Evolutionary conservation across 352 stramenopile genomes (phyloP).

Genomic region (Phytopythium vexans): DNA sequence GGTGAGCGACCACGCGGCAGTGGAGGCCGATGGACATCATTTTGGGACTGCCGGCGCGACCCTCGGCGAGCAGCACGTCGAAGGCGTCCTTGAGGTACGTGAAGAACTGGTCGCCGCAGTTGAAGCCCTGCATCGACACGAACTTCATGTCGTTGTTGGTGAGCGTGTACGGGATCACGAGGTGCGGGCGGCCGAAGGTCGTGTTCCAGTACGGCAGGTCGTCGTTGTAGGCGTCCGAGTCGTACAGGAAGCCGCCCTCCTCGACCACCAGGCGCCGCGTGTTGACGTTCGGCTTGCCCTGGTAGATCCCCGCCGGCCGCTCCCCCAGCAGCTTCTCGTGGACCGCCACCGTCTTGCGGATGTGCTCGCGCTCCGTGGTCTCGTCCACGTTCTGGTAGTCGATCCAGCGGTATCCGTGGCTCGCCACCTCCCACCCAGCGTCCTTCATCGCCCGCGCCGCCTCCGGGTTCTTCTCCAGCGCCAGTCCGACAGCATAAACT

Average conservation of each 20-base stretch:
- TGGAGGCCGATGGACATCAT: conserved; percentile 97
- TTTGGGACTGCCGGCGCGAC: conserved; percentile 80
- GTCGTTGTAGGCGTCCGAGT: conserved; percentile 95
- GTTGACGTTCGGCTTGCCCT: conserved; percentile 94
- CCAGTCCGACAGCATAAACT: conserved; percentile 94
- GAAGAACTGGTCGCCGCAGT: conserved; percentile 91
- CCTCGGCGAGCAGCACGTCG: conserved; percentile 89
- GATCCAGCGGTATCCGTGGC: conserved; percentile 94
- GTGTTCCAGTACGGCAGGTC: conserved; percentile 95
- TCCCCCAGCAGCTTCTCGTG: conserved; percentile 89
- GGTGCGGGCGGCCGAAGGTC: conserved; percentile 85
- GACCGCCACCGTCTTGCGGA: conserved; percentile 89
- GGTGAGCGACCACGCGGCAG: conserved; percentile 88
- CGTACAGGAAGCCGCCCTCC: conserved; percentile 95
- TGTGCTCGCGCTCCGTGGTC: conserved; percentile 90
- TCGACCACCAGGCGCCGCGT: conserved; percentile 89
- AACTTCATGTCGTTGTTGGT: conserved; percentile 98
- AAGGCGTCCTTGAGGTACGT: conserved; percentile 92
- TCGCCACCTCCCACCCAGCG: conserved; percentile 91
- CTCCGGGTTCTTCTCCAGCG: conserved; percentile 92
- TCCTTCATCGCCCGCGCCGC: conserved; percentile 90
- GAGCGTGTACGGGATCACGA: conserved; percentile 96
- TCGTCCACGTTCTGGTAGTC: conserved; percentile 95
- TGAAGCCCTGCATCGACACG: conserved; percentile 90
- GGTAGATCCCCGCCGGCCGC: conserved; percentile 93